Evolutionary conservation across 225 moss, liverwort and hornwort species (phyloP), one percentile per base, ranked within the genome.

Genomic region (Sphagnum tenellum): DNA sequence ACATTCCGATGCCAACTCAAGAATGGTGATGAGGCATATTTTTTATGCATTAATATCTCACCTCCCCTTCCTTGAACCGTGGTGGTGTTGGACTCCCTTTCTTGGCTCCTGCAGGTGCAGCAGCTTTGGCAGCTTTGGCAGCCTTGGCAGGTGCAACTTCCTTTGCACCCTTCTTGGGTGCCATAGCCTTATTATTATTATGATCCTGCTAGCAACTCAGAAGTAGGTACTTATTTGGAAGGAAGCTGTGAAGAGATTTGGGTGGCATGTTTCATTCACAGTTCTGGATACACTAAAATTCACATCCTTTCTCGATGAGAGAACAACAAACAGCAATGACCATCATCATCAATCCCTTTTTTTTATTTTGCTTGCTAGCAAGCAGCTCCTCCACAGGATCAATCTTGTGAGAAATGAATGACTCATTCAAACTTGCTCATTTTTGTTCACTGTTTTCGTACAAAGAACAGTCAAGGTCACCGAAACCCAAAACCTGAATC

Each of bases 21-120:
- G 7, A 53, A 44, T 49, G 7, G 48, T 56, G 9, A 56, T 56
- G 56, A 56, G 11, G 56, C 56, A 56, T 2, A 11, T 55, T 66
- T 45, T 12, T n/a, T 5, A 48, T 5, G 0, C 44, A 57, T 1
- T 9, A 57, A 12, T 13, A 48, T 71, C 57, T 61, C 2, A 78
- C 81, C 66, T 82, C 78, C 44, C 78, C 46, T 48, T 75, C 55
- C 47, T 72, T 68, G 7, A 67, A 73, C 14, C 62, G 51, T 3
- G 48, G 67, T 64, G 70, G 81, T 65, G 63, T 1, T 5, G 48
- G 45, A 46, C 49, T 78, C 55, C 44, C 53, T 53, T 75, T 72
- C 52, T 2, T 7, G 57, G 29, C 55, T 29, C 29, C 29, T 12
- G 48, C 14, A 12, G 46, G 5, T 64, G 60, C 11, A 4, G 5